These are phyloP conservation scores for Backusella australiensis DNA, from an alignment of 192 early-diverging fungal genomes.

Conservation along the genomic window DNA sequence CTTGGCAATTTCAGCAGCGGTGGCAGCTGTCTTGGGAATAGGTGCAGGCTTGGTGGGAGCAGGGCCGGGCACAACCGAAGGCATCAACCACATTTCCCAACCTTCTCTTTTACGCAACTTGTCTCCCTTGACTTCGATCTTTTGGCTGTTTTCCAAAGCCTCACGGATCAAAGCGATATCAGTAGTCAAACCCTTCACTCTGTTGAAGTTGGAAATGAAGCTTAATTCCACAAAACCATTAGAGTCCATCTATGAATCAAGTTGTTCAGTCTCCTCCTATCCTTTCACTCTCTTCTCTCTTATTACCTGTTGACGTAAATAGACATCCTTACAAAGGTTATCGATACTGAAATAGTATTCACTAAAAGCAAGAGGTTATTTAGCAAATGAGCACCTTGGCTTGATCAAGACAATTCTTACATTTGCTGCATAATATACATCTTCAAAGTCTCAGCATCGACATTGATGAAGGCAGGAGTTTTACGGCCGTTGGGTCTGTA, in stretches of 20 bases:
- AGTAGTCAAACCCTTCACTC: constrained; percentile 71
- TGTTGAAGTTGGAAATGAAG: constrained; percentile 86
- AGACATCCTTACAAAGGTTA: constrained; percentile 96
- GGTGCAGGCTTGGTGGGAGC: neutral
- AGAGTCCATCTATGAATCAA: constrained; percentile 76
- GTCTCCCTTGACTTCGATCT: constrained; percentile 31
- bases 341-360: constrained; percentile 98
- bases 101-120: constrained; percentile 71
- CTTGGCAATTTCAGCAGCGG: constrained; percentile 22
- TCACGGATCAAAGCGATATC: constrained; percentile 64
- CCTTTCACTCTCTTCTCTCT: neutral
- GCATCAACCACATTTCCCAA: constrained; percentile 84
- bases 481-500: neutral
- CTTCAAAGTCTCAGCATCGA: constrained; percentile 49
- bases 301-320: constrained; percentile 66
- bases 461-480: constrained; percentile 25
- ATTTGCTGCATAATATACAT: constrained; percentile 61
- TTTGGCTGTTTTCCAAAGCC: constrained; percentile 46
- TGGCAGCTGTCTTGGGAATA: neutral
- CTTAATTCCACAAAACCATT: constrained; percentile 80
- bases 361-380: constrained; percentile 33
- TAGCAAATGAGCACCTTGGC: neutral
- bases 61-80: constrained; percentile 27
- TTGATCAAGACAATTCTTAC: constrained; percentile 33
- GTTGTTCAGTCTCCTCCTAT: neutral